These are phyloP conservation scores for Coniferiporia weirii DNA, from an alignment of 1,284 basidiomycete genomes.

Conservation along the genomic window DNA sequence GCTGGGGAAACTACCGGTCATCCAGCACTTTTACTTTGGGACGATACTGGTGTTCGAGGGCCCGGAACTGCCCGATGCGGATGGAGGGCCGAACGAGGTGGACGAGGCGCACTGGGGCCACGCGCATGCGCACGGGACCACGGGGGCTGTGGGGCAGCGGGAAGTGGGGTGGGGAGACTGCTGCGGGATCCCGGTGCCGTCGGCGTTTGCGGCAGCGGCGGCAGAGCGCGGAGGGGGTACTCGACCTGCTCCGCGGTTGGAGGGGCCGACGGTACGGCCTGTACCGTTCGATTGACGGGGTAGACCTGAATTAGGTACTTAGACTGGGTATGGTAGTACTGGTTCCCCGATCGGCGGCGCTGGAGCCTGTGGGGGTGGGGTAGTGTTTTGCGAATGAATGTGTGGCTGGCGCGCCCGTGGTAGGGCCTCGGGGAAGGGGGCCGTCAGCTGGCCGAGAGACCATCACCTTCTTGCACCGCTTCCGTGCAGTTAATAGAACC, in stretches of 20 bases:
- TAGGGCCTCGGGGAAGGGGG: too few species aligned
- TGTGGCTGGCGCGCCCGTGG: too few species aligned
- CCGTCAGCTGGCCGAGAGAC: too few species aligned
- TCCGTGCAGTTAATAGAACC: neutral
- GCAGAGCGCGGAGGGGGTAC: constrained; percentile 32
- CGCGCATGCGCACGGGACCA: constrained; percentile 51
- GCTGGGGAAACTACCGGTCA: constrained; percentile 90
- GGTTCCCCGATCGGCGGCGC: too few species aligned
- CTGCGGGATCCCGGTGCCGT: constrained; percentile 87
- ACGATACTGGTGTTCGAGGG: constrained; percentile 74
- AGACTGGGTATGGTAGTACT: too few species aligned
- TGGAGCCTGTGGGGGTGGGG: too few species aligned
- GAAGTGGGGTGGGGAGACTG: constrained; percentile 87
- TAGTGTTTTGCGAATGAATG: too few species aligned
- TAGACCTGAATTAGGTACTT: neutral
- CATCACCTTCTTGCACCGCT: too few species aligned
- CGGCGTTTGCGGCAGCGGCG: constrained; percentile 71
- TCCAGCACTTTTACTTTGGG: constrained; percentile 96
- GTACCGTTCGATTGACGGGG: constrained; percentile 72
- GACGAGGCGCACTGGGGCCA: constrained; percentile 38
- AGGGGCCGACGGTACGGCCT: constrained; percentile 65
- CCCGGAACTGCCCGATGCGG: constrained; percentile 38
- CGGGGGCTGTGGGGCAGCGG: constrained; percentile 41
- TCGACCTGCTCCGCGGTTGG: constrained; percentile 30
- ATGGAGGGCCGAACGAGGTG: constrained; percentile 39